Base-by-base conservation (phyloP, 2,329 filamentous ascomycete species). In the Alternaria sp. region DNA sequence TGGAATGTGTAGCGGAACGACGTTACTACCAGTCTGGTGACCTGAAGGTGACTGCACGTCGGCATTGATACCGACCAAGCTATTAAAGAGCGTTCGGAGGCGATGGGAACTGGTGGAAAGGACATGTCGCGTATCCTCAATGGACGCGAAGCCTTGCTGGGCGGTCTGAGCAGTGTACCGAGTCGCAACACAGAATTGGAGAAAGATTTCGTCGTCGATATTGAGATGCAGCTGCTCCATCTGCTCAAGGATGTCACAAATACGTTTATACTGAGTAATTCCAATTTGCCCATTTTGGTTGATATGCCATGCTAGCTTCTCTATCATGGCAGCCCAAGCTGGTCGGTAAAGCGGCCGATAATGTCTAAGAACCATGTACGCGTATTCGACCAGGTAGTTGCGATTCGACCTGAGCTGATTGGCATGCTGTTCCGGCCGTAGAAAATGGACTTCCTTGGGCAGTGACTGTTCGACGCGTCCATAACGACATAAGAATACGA, bases 1-100 rank as follows among this genome's bases (percentile, higher is more conserved):
- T 11, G 88, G 79, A 12, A 80, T 73, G 38, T 81, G 76, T 7
- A 83, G 76, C 2, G 85, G 74, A 7, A 75, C 48, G 8, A 26
- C 20, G 42, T 51, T 24, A 11, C 26, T 24, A 11, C 26, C 18
- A 18, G 48, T 38, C 7, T 42, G 41, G 24, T 38, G 24, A 36
- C 16, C 22, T 4, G 32, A 28, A 30, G 16, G 41, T 54, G 56
- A 41, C 7, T 68, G 55, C 20, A 56, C 54, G 9, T 72, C 67
- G 30, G 56, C 41, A 34, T 65, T 63, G 16, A 65, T 62, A 46
- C 65, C 67, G 18, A 75, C 65, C 9, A 78, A 53, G 28, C 42
- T 59, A 42, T 69, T 68, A 61, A 78, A 78, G 4, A 72, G 52
- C 3, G 57, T 65, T 12, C 75, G 70, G 9, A 76, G 63, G 28